Evolutionary conservation across 2,329 filamentous ascomycete species (phyloP), one percentile per base, ranked within the genome.

Genomic region (Fusarium sp.): DNA sequence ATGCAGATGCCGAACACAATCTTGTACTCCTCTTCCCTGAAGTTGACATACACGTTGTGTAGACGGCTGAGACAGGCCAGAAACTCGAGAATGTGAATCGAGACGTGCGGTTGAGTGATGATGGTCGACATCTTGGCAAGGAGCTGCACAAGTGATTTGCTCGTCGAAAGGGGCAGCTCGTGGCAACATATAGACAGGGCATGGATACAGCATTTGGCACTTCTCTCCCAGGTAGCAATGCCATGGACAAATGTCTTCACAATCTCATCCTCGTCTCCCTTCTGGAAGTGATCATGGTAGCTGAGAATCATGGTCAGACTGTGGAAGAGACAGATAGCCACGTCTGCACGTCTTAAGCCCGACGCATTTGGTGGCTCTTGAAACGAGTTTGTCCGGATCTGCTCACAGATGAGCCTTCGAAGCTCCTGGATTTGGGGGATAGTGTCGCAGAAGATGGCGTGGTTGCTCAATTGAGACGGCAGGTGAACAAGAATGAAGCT

Each of bases 1-100:
- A 97, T 93, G 75, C 93, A 97, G 50, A 99, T 96, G 9, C 92
- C 96, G 77, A 99, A 98, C 1, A 98, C 92, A 58, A 93, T 93
- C 67, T 93, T 92, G 79, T 95, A 97, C 75, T 98, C 94, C 42
- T 97, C 93, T 73, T 96, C 91, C 56, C 92, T 88, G 77, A 97
- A 92, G 75, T 97, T 96, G 76, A 93, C 89, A 76, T 94, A 96
- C 1, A 97, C 85, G 65, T 93, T 88, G 9, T 92, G 93, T 62
- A 97, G 83, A 34, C 95, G 90, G 58, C 94, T 93, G 27, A 99
- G 85, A 54, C 93, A 91, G 9, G 93, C 92, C n/a, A 99, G 83
- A 75, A 99, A 98, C 76, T 99, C 96, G 54, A 99, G 84, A 65
- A 99, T 97, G 76, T 99, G 96, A 66, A 97, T 91, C 9, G 95